Base-by-base conservation (phyloP, 257 asterid species). In the Nicotiana otophora region DNA sequence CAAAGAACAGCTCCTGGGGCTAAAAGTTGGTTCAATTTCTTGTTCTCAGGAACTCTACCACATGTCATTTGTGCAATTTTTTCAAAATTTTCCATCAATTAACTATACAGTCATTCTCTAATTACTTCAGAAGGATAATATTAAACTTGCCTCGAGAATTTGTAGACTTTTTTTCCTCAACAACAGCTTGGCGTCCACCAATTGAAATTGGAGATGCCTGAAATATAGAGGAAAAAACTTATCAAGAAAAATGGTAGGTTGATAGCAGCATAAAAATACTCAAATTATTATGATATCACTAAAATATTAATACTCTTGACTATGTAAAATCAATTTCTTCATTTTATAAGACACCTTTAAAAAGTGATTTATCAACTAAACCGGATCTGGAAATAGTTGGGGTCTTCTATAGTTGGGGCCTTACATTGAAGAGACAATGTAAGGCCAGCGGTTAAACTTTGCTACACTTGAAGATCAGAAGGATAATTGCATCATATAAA, bases 91-190 rank as follows among this genome's bases (percentile, higher is more conserved):
- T 26, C 75, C 36, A 30, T 36, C 51, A 46, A 75, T 51, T 26
- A 75, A 26, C 12, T 26, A 46, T 17, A 26, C 30, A 67, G 30
- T 19, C 36, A 66, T 30, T 28, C 51, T 72, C 8, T 5, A 69
- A 11, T 31, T 51, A 65, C 39, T 30, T 65, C 20, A 60, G 58
- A 58, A n/a, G 42, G 66, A 58, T 39, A 12, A 58, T 48, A 65
- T 46, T 63, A 16, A 78, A 87, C 98, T 88, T 89, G 63, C 98
- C 98, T 93, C 92, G 90, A 26, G 95, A 87, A 85, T 89, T 86
- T 28, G 98, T 93, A 33, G 98, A 95, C 89, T 91, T 91, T 91
- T 95, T 95, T 84, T 93, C 97, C 91, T 95, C 98, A 63, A 93
- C 92, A 82, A 89, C 68, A 17, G 87, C 91, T 82, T 90, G 92